Conservation (phyloP, 768 basidiomycete species). For the Daedaleopsis sinensis region DNA sequence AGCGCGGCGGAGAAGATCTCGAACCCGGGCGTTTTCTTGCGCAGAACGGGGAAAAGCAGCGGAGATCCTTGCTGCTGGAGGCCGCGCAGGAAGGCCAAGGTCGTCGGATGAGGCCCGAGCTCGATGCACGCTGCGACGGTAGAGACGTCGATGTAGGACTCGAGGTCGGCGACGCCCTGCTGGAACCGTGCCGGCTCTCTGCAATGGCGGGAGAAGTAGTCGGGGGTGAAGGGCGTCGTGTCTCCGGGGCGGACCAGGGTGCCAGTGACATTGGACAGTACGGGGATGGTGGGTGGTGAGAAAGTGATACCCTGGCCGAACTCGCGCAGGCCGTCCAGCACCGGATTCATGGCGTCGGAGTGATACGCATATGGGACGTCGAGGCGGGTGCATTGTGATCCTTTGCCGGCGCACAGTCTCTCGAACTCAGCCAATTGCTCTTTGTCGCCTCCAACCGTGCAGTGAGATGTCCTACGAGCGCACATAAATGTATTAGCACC, state of each 20-base stretch:
- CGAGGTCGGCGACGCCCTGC: conserved; percentile 48
- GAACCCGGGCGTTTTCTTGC: conserved; percentile 48
- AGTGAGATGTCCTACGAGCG: conserved; percentile 43
- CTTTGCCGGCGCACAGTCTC: conserved; percentile 38
- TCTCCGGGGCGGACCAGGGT: conserved; percentile 56
- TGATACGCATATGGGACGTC: conserved; percentile 68
- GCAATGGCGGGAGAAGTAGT: conserved; percentile 65
- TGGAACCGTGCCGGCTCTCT: conserved; percentile 58
- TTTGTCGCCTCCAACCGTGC: conserved; percentile 61
- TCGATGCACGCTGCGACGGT: conserved; percentile 59
- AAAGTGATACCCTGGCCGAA: conserved; percentile 42
- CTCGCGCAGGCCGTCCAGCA: conserved; percentile 50
- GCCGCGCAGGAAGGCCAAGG: conserved; percentile 54
- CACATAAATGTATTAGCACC: no score
- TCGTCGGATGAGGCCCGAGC: conserved; percentile 63
- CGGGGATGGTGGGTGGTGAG: conserved; percentile 53
- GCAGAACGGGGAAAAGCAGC: conserved; percentile 53
- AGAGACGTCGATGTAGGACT: conserved; percentile 29
- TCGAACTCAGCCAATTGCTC: conserved; percentile 46
- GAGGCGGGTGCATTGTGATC: conserved; percentile 46
- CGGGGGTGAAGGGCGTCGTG: conserved; percentile 44
- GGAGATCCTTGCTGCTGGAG: conserved; percentile 31
- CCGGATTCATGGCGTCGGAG: conserved; percentile 61
- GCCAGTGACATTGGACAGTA: conserved; percentile 66
- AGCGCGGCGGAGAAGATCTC: conserved; percentile 48